Evolutionary conservation across 306 rosid species (phyloP).

Genomic region (Casuarina equisetifolia): DNA sequence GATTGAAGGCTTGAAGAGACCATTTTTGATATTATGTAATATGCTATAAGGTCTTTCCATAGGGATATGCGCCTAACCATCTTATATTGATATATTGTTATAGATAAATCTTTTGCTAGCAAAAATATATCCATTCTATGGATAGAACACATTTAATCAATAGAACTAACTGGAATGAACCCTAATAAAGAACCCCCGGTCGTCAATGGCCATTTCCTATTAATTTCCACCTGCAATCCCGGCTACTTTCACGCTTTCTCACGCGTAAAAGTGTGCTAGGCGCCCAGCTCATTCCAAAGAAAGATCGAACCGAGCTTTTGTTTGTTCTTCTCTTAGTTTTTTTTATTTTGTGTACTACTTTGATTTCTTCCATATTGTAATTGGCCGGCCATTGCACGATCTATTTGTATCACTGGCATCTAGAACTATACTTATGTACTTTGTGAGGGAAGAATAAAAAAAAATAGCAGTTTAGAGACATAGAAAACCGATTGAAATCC

Average conservation of each 20-base stretch:
- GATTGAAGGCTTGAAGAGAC: too few relatives aligned
- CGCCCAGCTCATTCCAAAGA: not conserved
- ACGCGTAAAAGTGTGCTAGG: not conserved
- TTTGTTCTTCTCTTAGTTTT: not conserved
- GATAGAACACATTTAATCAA: too few relatives aligned
- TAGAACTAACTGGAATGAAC: not conserved
- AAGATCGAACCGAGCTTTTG: not conserved
- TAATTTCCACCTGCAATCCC: constrained; percentile 4
- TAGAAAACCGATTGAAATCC: not conserved
- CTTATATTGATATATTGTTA: too few relatives aligned
- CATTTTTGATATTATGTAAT: too few relatives aligned
- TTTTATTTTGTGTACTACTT: not conserved
- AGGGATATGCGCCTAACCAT: too few relatives aligned
- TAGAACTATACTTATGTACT: not conserved
- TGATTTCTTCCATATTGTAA: not conserved
- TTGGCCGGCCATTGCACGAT: constrained; percentile 16
- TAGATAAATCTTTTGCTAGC: too few relatives aligned
- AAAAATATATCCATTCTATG: too few relatives aligned
- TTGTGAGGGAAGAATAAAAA: constrained; percentile 1
- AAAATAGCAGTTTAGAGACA: not conserved
- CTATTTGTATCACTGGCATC: not conserved
- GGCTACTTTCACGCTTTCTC: constrained; percentile 22
- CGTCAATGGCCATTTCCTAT: not conserved
- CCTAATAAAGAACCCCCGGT: not conserved
- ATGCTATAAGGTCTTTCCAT: too few relatives aligned